Evolutionary conservation across 1,284 basidiomycete genomes (phyloP).

Genomic region (Malassezia pachydermatis): DNA sequence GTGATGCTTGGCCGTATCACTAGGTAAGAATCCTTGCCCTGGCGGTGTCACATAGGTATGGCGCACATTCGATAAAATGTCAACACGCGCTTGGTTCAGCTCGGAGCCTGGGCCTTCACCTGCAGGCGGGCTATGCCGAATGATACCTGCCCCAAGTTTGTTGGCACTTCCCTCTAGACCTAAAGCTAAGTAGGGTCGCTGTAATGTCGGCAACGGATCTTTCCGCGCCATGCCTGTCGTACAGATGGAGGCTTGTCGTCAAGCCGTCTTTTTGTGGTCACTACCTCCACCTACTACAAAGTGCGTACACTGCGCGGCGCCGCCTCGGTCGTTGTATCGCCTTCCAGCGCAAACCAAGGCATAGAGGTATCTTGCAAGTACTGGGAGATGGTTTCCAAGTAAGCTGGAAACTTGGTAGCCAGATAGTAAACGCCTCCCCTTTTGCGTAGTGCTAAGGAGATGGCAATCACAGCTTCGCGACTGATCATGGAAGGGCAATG

Average conservation of each 20-base stretch:
- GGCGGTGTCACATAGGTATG: constrained; percentile 98
- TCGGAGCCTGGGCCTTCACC: constrained; percentile 58
- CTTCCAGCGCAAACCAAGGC: background rate
- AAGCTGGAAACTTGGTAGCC: background rate
- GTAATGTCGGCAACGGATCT: constrained; percentile 29
- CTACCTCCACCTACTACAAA: constrained; percentile 13
- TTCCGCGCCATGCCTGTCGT: background rate
- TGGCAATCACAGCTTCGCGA: constrained; percentile 3
- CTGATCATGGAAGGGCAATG: too few relatives aligned
- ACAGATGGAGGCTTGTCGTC: too few relatives aligned
- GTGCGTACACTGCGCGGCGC: constrained; percentile 9
- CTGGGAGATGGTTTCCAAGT: background rate
- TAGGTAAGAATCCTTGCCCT: constrained; percentile 89
- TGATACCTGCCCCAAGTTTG: constrained; percentile 91
- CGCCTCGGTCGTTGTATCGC: background rate
- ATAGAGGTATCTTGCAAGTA: background rate
- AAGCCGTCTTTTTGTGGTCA: too few relatives aligned
- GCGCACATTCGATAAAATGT: constrained; percentile 56
- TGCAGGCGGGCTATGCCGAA: constrained; percentile 59
- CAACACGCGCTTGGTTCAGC: constrained; percentile 46
- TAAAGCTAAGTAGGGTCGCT: constrained; percentile 35
- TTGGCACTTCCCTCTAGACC: constrained; percentile 58
- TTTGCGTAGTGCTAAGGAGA: background rate
- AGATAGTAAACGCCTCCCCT: constrained; percentile 3
- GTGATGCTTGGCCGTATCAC: constrained; percentile 91